Base-by-base conservation (phyloP, 495 filamentous ascomycete genomes). In the Penicillium soppii region DNA sequence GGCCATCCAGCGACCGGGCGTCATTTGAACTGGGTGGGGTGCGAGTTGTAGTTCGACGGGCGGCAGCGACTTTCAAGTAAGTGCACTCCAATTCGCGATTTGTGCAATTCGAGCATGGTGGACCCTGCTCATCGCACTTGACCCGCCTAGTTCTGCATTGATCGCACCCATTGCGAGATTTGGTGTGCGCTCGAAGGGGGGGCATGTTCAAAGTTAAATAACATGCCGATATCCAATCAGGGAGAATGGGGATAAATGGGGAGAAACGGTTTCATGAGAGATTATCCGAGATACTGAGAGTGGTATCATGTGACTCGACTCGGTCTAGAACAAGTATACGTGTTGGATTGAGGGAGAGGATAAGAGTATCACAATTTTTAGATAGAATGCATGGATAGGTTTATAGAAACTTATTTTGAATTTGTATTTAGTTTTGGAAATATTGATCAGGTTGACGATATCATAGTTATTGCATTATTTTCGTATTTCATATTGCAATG, bases 71-170 rank as follows among this genome's bases (percentile, higher is more conserved):
- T 41, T 66, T 68, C 20, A 58, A 37, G 44, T 69, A 72, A 32
- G 62, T 63, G 43, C 70, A 71, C 7, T 51, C 47, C 10, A 68
- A 46, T 44, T 67, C 57, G 19, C 70, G 62, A 13, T 58, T 61
- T 27, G 53, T 57, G 46, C 70, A 73, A 39, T 68, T 68, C 23
- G 66, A 60, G 25, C 70, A 71, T 38, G 65, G 69, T 35, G 70
- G 67, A 17, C 64, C 63, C 61, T 57, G 54, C 54, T 73, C 65
- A 40, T 71, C 68, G 42, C 69, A 74, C 68, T 78, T 78, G 58
- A 81, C 74, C 49, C 76, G 75, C 16, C 80, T 59, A 45, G 66
- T 70, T 55, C 80, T 81, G 61, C 80, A 82, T 52, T 80, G 74
- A 27, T 72, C 65, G 58, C 80, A 82, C 6, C 80, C 80, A 46